Base-by-base conservation (phyloP, 2,329 filamentous ascomycete species). In the Alternaria angustiovoidea region DNA sequence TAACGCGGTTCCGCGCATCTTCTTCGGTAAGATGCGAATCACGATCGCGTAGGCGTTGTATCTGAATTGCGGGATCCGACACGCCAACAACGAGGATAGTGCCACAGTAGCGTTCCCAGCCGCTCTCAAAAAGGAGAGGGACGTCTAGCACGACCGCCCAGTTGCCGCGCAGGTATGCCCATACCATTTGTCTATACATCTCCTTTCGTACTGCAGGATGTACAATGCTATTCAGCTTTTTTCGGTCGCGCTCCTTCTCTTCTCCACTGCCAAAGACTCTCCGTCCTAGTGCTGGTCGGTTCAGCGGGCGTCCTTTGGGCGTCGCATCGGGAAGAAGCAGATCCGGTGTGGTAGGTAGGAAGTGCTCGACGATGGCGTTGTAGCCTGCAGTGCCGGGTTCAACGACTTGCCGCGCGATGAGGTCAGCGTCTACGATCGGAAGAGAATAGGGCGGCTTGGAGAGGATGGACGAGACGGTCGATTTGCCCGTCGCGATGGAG, bases 401-500 rank as follows among this genome's bases (percentile, higher is more conserved):
- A 77, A 99, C 94, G 61, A 98, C 95, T 78, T 95, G 87, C 70
- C 94, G 93, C 48, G 95, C 94, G 62, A 98, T 86, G 57, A 96
- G 81, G 82, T 99, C 95, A 75, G 95, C 94, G 76, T 99, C 95
- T 82, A 99, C 90, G 70, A 99, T 86, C 72, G 95, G 94, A 63
- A 99, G 86, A 62, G 87, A 90, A 83, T 97, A 91, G 0, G 94
- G 95, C 5, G 91, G 84, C 5, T 87, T 85, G 51, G 91, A 88
- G 71, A 99, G 91, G 69, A 97, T 86, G 39, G 86, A 84, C 28
- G 95, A 97, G 56, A 97, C 93, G 67, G 94, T 99, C 46, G 94
- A 97, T 86, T 99, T 99, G 78, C 95, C 95, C 6, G 95, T 99
- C 62, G 95, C 95, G 76, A 99, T 98, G 62, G 94, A 97, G 77